Evolutionary conservation across 495 filamentous ascomycete species (phyloP).

Genomic region (Xylaria castorea): DNA sequence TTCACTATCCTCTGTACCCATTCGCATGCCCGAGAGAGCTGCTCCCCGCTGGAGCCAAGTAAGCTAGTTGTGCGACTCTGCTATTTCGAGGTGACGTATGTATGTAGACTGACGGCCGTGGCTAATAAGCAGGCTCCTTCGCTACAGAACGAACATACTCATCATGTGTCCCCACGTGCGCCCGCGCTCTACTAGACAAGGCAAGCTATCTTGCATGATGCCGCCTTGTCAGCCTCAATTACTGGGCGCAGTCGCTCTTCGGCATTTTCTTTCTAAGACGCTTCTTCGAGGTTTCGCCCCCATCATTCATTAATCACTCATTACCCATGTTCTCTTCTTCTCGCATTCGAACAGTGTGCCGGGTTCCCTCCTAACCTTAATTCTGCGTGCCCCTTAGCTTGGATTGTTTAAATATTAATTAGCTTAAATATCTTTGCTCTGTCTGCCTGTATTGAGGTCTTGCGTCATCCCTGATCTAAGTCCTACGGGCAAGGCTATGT

Average conservation of each 20-base stretch:
- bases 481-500: conserved; percentile 18
- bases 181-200: conserved; percentile 23
- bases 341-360: neutral
- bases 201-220: conserved; percentile 12
- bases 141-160: neutral
- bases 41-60: neutral
- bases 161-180: conserved; percentile 14
- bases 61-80: conserved; percentile 11
- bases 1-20: neutral
- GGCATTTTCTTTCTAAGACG: neutral
- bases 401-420: conserved; percentile 8
- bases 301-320: conserved; percentile 5
- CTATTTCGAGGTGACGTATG: conserved; percentile 9
- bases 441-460: neutral
- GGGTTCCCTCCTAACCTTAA: neutral
- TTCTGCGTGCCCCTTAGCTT: neutral
- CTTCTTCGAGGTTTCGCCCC: conserved; percentile 18
- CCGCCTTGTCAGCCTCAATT: conserved; percentile 27
- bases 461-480: neutral
- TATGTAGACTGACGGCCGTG: neutral
- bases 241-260: conserved; percentile 18
- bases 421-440: neutral
- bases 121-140: conserved; percentile 13
- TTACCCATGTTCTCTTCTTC: conserved; percentile 5
- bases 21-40: neutral